A percentile compares a stretch with the other conserved stretches of the same genome.
Evolutionary conservation across 2,329 filamentous ascomycete genomes (phyloP).

Genomic region (Colletotrichum neosansevieriae): DNA sequence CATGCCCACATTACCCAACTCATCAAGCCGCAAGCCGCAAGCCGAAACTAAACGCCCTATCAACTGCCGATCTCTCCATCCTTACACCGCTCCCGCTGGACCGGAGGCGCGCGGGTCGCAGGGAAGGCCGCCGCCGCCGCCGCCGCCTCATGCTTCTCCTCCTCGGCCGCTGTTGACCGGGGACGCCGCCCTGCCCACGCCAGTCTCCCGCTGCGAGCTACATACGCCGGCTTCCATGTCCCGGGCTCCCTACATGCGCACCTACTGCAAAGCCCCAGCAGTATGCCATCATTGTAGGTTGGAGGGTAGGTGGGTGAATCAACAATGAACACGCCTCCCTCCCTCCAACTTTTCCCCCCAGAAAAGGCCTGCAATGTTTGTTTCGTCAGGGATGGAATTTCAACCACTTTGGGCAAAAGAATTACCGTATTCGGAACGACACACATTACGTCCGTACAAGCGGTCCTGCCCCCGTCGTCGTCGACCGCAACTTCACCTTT

Average conservation of each 20-base stretch:
- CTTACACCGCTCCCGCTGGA: slow-evolving; percentile 7
- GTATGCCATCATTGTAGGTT: too few relatives aligned
- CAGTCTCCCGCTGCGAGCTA: not conserved
- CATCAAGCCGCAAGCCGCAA: slow-evolving; percentile 4
- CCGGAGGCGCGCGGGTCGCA: not conserved
- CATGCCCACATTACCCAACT: too few relatives aligned
- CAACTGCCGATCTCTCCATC: not conserved
- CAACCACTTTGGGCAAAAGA: not conserved
- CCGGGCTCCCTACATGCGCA: not conserved
- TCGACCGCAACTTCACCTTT: too few relatives aligned
- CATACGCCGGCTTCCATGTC: not conserved
- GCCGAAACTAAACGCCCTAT: not conserved
- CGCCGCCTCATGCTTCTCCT: not conserved
- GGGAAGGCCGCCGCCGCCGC: not conserved
- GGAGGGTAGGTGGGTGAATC: too few relatives aligned
- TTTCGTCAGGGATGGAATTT: not conserved
- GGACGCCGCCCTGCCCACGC: too few relatives aligned
- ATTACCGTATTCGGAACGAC: not conserved
- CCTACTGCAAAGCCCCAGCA: too few relatives aligned
- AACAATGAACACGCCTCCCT: too few relatives aligned
- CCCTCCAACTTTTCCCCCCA: too few relatives aligned
- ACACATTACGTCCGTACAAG: slow-evolving; percentile 27
- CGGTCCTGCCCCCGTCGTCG: not conserved
- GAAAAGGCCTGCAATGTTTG: too few relatives aligned
- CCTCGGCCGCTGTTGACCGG: too few relatives aligned